Conservation (phyloP, 495 filamentous ascomycete genomes). For the Xylaria longipes region DNA sequence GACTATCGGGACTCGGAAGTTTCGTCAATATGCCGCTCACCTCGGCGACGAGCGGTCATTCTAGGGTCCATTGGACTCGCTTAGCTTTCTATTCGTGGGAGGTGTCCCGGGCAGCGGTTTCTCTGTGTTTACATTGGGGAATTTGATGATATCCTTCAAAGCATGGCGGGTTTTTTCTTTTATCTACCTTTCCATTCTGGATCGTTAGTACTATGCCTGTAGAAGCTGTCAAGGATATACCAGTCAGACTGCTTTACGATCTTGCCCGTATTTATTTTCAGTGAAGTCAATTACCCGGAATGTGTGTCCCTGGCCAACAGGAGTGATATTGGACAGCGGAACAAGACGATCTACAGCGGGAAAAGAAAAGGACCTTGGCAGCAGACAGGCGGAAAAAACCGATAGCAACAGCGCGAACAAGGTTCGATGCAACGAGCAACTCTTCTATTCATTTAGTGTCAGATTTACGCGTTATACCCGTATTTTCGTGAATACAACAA, state of each 20-base stretch:
- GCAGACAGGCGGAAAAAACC: conserved; percentile 1
- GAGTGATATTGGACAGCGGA: conserved; percentile 17
- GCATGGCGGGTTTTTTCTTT: conserved; percentile 30
- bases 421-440: not conserved
- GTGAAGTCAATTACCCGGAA: not conserved
- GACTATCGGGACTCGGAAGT: not conserved
- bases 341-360: not conserved
- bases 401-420: not conserved
- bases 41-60: not conserved
- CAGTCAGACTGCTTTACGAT: conserved; percentile 10
- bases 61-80: conserved; percentile 28
- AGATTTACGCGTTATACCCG: not conserved
- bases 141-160: conserved; percentile 45
- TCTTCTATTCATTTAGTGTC: not conserved
- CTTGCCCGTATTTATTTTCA: conserved; percentile 17
- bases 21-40: not conserved
- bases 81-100: conserved; percentile 33
- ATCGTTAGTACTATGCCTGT: conserved; percentile 9
- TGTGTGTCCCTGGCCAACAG: not conserved
- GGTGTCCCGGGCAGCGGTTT: conserved; percentile 36
- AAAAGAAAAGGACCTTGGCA: not conserved
- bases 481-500: not conserved
- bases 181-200: conserved; percentile 22
- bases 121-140: conserved; percentile 39
- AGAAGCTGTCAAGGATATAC: conserved; percentile 14